A percentile compares a stretch with the other conserved stretches of the same genome.
phyloP scores from a whole-genome alignment of 257 asterid species.

The Gardenia jasminoides region DNA sequence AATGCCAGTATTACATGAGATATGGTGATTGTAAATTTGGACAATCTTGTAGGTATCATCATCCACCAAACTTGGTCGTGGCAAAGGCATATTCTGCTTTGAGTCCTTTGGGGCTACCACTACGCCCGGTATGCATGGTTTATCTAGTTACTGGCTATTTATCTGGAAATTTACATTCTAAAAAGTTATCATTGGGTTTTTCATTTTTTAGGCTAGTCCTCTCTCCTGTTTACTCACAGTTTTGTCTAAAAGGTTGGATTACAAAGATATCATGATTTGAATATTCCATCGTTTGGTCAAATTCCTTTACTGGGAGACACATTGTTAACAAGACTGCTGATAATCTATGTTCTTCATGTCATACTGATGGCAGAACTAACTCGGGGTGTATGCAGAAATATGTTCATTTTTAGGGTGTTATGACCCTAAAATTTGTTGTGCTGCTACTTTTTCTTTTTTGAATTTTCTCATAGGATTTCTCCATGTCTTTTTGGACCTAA shows the following conservation, averaged over 20 bases:
- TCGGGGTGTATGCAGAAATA: background rate
- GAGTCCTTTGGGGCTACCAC: slow-evolving; percentile 82
- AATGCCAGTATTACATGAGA: slow-evolving; percentile 78
- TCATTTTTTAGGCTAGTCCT: background rate
- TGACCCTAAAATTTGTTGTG: background rate
- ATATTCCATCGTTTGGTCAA: background rate
- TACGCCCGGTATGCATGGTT: slow-evolving; percentile 67
- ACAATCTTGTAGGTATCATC: slow-evolving; percentile 76
- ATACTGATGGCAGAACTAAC: background rate
- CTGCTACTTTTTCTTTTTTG: too few relatives aligned
- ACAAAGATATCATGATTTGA: background rate
- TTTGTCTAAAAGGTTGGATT: background rate
- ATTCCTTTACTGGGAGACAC: background rate
- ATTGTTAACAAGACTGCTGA: background rate
- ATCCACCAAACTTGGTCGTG: slow-evolving; percentile 60
- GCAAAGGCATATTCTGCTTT: slow-evolving; percentile 47
- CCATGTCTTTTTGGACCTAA: background rate
- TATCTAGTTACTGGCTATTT: slow-evolving; percentile 7
- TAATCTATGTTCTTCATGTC: background rate
- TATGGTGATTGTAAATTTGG: slow-evolving; percentile 91
- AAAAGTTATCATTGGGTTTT: background rate
- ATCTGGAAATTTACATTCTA: background rate
- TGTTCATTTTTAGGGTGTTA: background rate
- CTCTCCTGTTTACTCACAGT: background rate
- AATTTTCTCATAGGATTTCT: background rate